These are phyloP conservation scores for Penicillium coprophilum DNA, from an alignment of 495 filamentous ascomycete genomes.

Conservation along the genomic window DNA sequence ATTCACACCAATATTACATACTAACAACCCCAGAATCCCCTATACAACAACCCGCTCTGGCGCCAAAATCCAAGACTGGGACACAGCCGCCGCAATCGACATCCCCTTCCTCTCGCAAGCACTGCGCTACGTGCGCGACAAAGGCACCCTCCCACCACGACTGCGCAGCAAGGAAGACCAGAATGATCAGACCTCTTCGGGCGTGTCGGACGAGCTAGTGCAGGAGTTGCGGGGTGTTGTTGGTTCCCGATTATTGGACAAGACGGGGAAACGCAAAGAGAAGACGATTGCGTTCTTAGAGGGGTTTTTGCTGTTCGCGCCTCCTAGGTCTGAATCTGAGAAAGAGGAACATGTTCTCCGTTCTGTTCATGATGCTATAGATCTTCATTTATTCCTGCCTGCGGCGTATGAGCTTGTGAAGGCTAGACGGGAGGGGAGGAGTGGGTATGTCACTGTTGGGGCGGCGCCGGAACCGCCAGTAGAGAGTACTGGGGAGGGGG, in stretches of 20 bases:
- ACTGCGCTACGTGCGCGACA: slow-evolving; percentile 59
- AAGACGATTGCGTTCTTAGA: slow-evolving; percentile 60
- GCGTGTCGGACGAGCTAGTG: slow-evolving; percentile 32
- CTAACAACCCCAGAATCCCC: slow-evolving; percentile 46
- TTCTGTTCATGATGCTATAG: slow-evolving; percentile 55
- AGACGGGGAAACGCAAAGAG: not conserved
- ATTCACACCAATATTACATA: not conserved
- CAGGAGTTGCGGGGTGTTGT: slow-evolving; percentile 20
- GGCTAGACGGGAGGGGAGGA: slow-evolving; percentile 65
- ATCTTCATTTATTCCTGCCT: slow-evolving; percentile 73
- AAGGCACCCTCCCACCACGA: slow-evolving; percentile 65
- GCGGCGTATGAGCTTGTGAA: slow-evolving; percentile 61
- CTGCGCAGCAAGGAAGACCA: slow-evolving; percentile 75
- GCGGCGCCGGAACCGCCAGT: slow-evolving; percentile 29
- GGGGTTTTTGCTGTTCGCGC: slow-evolving; percentile 78
- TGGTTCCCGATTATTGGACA: not conserved
- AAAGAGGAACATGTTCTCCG: slow-evolving; percentile 23
- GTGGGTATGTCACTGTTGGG: slow-evolving; percentile 80
- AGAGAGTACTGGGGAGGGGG: not conserved
- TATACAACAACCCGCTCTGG: slow-evolving; percentile 40
- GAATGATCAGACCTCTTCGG: slow-evolving; percentile 60
- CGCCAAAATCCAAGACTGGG: slow-evolving; percentile 74
- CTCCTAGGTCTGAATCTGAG: slow-evolving; percentile 18
- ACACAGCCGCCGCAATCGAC: slow-evolving; percentile 73
- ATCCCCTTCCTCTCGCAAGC: slow-evolving; percentile 59